Conservation (phyloP, 805 yeast species). For the Suhomyces sp. region DNA sequence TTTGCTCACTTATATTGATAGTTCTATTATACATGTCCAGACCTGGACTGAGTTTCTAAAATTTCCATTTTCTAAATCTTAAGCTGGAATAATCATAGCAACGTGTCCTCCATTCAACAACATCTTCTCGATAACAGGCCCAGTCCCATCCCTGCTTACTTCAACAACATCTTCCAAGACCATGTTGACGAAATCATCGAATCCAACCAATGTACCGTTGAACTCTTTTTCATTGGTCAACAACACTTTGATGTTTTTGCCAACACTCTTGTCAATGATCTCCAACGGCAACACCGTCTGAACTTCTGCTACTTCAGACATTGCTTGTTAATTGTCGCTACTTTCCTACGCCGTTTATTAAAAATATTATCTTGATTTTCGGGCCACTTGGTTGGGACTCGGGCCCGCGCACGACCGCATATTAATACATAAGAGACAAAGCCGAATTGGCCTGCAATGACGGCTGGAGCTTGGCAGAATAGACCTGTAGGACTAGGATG, state of each 20-base stretch:
- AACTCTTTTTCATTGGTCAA: constrained; percentile 68
- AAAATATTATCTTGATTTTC: not conserved
- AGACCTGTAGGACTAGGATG: not conserved
- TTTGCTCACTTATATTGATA: not conserved
- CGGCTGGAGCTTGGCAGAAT: not conserved
- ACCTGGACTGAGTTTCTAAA: not conserved
- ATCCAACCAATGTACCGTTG: constrained; percentile 84
- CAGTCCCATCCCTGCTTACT: constrained; percentile 43
- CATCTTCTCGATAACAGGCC: constrained; percentile 52
- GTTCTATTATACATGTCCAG: not conserved
- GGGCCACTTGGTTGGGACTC: not conserved
- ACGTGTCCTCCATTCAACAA: constrained; percentile 69
- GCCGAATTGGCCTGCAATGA: constrained; percentile 1
- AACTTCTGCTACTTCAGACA: constrained; percentile 5
- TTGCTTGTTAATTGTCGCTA: not conserved
- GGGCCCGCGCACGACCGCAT: constrained; percentile 1
- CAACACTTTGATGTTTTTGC: constrained; percentile 72
- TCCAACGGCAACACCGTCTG: constrained; percentile 64
- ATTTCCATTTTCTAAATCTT: not conserved
- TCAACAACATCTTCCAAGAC: constrained; percentile 82
- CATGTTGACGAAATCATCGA: constrained; percentile 92
- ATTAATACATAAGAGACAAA: not conserved
- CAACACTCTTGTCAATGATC: constrained; percentile 82
- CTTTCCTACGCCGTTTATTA: not conserved
- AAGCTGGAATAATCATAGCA: constrained; percentile 49